Evolutionary conservation across 2,329 filamentous ascomycete genomes (phyloP).

Genomic region (Calonectria hawksworthii): DNA sequence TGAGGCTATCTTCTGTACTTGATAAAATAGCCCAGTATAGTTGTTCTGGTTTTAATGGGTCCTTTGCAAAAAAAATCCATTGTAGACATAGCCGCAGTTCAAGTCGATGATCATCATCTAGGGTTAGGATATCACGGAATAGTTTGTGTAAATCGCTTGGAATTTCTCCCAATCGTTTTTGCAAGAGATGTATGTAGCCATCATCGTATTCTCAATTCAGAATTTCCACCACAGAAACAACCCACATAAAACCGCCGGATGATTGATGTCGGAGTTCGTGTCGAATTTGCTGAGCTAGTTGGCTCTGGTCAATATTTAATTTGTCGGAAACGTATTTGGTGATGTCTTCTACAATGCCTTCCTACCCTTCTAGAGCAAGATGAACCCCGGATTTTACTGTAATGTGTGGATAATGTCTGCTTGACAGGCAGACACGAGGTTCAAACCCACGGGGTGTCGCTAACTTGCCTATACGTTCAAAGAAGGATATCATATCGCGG

Average conservation of each 20-base stretch:
- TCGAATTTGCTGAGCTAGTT: conserved; percentile 12
- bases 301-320: conserved; percentile 19
- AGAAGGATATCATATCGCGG: not conserved
- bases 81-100: conserved; percentile 60
- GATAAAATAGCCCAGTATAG: conserved; percentile 53
- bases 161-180: conserved; percentile 50
- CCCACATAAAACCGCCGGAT: conserved; percentile 60
- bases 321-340: conserved; percentile 31
- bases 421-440: not conserved
- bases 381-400: conserved; percentile 43
- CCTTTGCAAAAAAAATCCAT: conserved; percentile 66
- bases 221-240: conserved; percentile 55
- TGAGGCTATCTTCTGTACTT: not conserved
- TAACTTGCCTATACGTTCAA: not conserved
- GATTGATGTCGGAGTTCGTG: conserved; percentile 52
- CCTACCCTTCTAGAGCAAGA: conserved; percentile 44
- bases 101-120: conserved; percentile 59
- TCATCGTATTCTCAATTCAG: conserved; percentile 51
- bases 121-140: conserved; percentile 64
- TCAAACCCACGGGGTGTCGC: not conserved
- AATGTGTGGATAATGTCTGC: conserved; percentile 61
- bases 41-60: conserved; percentile 58
- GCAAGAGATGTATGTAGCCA: conserved; percentile 45
- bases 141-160: conserved; percentile 59
- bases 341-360: conserved; percentile 45